Evolutionary conservation across 1,139 yeast species (phyloP).

Genomic region (Magnusiomyces sp.): DNA sequence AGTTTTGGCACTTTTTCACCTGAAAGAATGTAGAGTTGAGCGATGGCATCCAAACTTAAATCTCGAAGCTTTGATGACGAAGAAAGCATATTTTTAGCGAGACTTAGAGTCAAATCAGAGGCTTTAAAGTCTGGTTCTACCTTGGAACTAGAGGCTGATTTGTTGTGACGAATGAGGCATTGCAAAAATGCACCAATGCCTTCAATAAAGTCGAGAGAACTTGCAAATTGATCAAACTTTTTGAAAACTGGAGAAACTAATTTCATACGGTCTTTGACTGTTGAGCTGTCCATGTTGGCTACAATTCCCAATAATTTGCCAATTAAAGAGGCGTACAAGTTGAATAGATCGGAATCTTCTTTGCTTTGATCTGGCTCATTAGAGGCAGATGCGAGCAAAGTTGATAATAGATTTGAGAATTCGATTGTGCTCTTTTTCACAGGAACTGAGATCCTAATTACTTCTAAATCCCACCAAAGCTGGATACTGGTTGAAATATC

Average conservation of each 20-base stretch:
- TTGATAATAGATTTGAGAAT: conserved; percentile 6
- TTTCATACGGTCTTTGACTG: conserved; percentile 6
- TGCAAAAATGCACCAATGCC: conserved; percentile 14
- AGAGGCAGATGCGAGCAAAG: conserved; percentile 3
- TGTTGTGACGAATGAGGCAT: conserved; percentile 6
- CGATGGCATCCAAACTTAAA: conserved; percentile 38
- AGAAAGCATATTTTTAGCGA: conserved; percentile 36
- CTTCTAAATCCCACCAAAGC: conserved; percentile 18
- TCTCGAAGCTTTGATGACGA: conserved; percentile 44
- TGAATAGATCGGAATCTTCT: background rate
- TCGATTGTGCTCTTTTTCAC: conserved; percentile 6
- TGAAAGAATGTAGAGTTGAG: conserved; percentile 27
- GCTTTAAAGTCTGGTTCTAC: no score
- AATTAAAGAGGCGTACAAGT: conserved; percentile 14
- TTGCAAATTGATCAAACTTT: conserved; percentile 8
- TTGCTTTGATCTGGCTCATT: conserved; percentile 1
- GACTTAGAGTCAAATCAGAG: conserved; percentile 6
- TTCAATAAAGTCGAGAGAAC: conserved; percentile 13
- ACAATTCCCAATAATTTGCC: conserved; percentile 16
- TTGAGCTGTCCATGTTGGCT: conserved; percentile 9
- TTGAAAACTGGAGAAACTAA: conserved; percentile 8
- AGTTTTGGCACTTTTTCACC: conserved; percentile 27
- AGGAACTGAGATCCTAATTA: conserved; percentile 12
- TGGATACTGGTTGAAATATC: background rate
- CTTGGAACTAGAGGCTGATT: no score